Conservation (phyloP, 495 filamentous ascomycete species). For the Mycothermus thermophilus region DNA sequence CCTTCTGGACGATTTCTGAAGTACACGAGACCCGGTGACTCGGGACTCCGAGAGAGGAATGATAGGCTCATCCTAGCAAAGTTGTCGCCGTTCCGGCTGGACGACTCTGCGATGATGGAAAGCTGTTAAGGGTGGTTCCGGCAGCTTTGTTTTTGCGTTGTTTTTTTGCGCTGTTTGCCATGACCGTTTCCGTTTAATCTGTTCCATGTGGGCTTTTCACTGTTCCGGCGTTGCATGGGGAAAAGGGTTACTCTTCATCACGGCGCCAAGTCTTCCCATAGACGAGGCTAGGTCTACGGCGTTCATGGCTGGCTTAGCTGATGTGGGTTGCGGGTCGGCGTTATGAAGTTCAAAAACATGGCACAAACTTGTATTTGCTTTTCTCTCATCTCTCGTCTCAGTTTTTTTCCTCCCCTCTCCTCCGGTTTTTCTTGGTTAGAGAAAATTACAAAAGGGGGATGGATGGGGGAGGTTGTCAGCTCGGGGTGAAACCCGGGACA, state of each 20-base stretch:
- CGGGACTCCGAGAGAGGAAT: too few species aligned
- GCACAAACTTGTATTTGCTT: slow-evolving; percentile 12
- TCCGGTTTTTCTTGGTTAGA: slow-evolving; percentile 8
- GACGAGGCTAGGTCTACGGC: slow-evolving; percentile 14
- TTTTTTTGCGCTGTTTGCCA: not conserved
- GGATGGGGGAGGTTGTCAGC: too few species aligned
- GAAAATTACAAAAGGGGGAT: slow-evolving; percentile 3
- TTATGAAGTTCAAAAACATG: too few species aligned
- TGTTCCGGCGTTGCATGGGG: too few species aligned
- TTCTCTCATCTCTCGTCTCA: slow-evolving; percentile 1
- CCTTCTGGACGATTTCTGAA: slow-evolving; percentile 58
- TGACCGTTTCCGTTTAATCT: not conserved
- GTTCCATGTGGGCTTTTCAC: not conserved
- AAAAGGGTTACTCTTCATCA: too few species aligned
- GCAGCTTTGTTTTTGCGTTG: slow-evolving; percentile 4
- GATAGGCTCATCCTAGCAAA: not conserved
- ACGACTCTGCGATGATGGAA: slow-evolving; percentile 3
- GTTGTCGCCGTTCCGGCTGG: not conserved
- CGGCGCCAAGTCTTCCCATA: slow-evolving; percentile 14
- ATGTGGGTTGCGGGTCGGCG: slow-evolving; percentile 16
- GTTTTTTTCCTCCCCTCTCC: not conserved
- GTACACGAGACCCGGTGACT: too few species aligned
- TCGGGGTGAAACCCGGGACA: slow-evolving; percentile 4
- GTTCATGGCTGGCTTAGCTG: slow-evolving; percentile 14
- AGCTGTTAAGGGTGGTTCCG: slow-evolving; percentile 7